Base-by-base conservation (phyloP, 108 stramenopile species). In the Cyclostephanos tholiformis region DNA sequence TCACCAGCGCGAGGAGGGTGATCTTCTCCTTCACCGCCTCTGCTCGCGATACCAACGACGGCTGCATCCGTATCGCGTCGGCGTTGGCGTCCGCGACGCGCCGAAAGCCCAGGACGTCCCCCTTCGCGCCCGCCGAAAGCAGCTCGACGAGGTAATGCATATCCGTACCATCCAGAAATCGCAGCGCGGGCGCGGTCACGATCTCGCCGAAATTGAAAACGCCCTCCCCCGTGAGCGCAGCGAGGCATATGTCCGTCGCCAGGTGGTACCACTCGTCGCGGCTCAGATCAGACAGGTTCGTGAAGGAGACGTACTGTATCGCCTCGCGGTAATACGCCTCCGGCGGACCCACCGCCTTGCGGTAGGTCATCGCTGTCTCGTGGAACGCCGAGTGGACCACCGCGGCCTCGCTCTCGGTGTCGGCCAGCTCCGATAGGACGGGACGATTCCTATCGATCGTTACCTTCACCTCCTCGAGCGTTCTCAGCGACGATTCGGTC, bases 121-220 rank as follows among this genome's bases (percentile, higher is more conserved):
- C 99, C 27, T 72, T 79, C 78, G 96, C 82, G 71, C 92, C 91
- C 16, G 93, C 91, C 35, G 81, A 71, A 63, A 99, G 72, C 44
- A 99, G 66, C 44, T 96, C 86, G 70, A 89, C 79, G 62, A 99
- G 84, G 63, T 80, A 71, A 11, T 76, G 85, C 50, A 95, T 65
- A 2, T 89, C 75, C 19, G 91, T 91, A 29, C 78, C 77, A 38
- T 84, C 83, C 16, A 99, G 72, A 19, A 74, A 80, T 48, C 65
- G 56, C 25, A 98, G 72, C 38, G 97, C 86, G 17, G 97, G 97
- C 51, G 95, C 96, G 25, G 86, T 85, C 38, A 98, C 87, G 41
- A 98, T 91, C 81, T 98, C 96, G 17, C 98, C 98, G 59, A 99
- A 91, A 74, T 99, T 96, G 84, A 89, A 99, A 9, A 99, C 96